These are phyloP conservation scores for Malbranchea cinnamomea DNA, from an alignment of 2,329 filamentous ascomycete species.

Conservation along the genomic window DNA sequence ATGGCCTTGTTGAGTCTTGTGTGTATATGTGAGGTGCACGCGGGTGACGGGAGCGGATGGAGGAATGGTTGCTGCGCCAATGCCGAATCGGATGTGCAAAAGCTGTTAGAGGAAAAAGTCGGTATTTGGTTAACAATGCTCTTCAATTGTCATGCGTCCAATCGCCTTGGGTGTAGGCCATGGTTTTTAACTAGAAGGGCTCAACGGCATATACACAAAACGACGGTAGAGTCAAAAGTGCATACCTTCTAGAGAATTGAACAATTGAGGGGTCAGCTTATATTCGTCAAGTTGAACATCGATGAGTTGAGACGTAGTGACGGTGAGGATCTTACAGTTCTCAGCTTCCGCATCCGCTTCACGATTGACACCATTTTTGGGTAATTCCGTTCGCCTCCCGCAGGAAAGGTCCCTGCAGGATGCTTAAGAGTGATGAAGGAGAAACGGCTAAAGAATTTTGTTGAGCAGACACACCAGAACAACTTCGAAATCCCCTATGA, in stretches of 20 bases:
- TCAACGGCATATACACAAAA: not conserved
- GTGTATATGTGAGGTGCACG: conserved; percentile 30
- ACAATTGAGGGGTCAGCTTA: conserved; percentile 5
- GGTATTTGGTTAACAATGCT: not conserved
- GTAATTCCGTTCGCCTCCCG: conserved; percentile 1
- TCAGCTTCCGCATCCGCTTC: conserved; percentile 60
- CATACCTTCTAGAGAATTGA: conserved; percentile 17
- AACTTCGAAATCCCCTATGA: too few species aligned
- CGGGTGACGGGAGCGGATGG: conserved; percentile 22
- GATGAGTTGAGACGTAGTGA: conserved; percentile 11
- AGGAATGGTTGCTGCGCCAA: conserved; percentile 70
- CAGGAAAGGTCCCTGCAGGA: conserved; percentile 3
- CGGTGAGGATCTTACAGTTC: conserved; percentile 56
- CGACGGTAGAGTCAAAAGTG: not conserved
- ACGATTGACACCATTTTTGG: conserved; percentile 32
- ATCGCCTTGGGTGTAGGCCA: too few species aligned
- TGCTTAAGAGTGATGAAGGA: conserved; percentile 1
- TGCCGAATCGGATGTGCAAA: conserved; percentile 52
- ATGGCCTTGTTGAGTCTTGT: conserved; percentile 26
- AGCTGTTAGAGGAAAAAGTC: conserved; percentile 4
- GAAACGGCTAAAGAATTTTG: not conserved
- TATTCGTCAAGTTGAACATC: conserved; percentile 6
- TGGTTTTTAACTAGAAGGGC: conserved; percentile 5
- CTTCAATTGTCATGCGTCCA: not conserved
- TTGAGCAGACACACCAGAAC: too few species aligned